Base-by-base conservation (phyloP, 1,284 basidiomycete genomes). In the Heterobasidion occidentale region DNA sequence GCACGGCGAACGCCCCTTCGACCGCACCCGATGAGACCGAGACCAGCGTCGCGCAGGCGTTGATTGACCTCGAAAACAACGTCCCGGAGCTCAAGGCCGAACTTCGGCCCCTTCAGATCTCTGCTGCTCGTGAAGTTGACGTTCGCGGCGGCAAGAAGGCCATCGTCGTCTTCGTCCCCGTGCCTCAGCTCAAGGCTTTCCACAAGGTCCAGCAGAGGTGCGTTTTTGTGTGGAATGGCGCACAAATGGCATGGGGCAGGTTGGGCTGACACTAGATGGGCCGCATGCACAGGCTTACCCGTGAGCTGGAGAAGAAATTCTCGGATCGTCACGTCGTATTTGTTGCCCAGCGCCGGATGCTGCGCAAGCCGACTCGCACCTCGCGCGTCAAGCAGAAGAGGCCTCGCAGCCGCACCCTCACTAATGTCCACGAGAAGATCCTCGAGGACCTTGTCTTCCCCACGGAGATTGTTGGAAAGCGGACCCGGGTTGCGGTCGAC, bases 261-360 rank as follows among this genome's bases (percentile, higher is more conserved):
- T 14, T 11, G 19, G n/a, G 3, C 15, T 34, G 35, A 51, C 34
- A 17, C 36, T 51, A 15, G 50, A 51, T 48, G 12, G 46, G 17
- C 11, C 46, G 46, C n/a, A 11, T 48, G 3, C 11, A 19, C 71
- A 98, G 95, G 74, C 88, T 99, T 71, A 98, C 94, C 64, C 90
- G 95, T 61, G 96, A 99, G 76, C 86, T 99, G 70, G 97, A 99
- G 86, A 99, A 99, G 87, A 99, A 99, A 80, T 98, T 99, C 80
- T 94, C 95, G 55, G 94, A 97, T 77, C 89, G 94, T 70, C 96
- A 98, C 77, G 93, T 99, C 72, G 92, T 99, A 62, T 99, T 99
- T 74, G 87, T 99, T 71, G 95, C 92, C 58, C 97, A 99, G 79
- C 94, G 97, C 74, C 90, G 96, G 71, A 96, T 98, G 86, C 83